A percentile compares a stretch with the other conserved stretches of the same genome.
phyloP scores from a whole-genome alignment of 1,139 yeast species.

The Meyerozyma guilliermondii region DNA sequence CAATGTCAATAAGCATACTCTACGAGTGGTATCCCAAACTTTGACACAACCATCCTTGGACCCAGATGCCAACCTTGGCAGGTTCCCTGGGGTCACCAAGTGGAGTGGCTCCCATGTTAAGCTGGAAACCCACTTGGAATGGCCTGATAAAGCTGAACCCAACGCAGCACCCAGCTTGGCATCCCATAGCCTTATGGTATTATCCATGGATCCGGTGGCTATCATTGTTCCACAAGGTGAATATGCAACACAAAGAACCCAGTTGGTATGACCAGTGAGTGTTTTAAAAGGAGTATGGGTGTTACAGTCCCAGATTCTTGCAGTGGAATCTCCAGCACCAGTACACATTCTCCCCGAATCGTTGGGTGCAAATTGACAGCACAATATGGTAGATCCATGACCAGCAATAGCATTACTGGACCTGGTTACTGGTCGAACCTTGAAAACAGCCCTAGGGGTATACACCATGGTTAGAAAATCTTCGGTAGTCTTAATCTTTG shows the following conservation, averaged over 20 bases:
- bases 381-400: slow-evolving; percentile 88
- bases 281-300: slow-evolving; percentile 88
- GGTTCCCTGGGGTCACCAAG: slow-evolving; percentile 56
- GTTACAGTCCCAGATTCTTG: slow-evolving; percentile 95
- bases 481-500: slow-evolving; percentile 85
- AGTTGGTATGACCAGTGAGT: slow-evolving; percentile 78
- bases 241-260: slow-evolving; percentile 94
- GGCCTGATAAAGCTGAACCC: slow-evolving; percentile 77
- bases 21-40: slow-evolving; percentile 82
- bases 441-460: slow-evolving; percentile 93
- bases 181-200: slow-evolving; percentile 84
- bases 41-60: slow-evolving; percentile 90
- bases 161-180: slow-evolving; percentile 66
- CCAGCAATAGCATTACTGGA: slow-evolving; percentile 93
- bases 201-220: slow-evolving; percentile 97
- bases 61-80: slow-evolving; percentile 77
- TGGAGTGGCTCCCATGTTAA: slow-evolving; percentile 95
- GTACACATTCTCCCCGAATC: slow-evolving; percentile 84
- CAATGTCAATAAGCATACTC: slow-evolving; percentile 66
- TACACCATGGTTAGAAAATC: slow-evolving; percentile 86
- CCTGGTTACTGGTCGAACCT: slow-evolving; percentile 86
- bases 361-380: slow-evolving; percentile 91
- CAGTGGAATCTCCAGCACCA: slow-evolving; percentile 98
- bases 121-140: slow-evolving; percentile 83
- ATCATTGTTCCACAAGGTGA: slow-evolving; percentile 87